Evolutionary conservation across 2,329 filamentous ascomycete genomes (phyloP), one percentile per base, ranked within the genome.

Genomic region (Aspergillaceae sp.): DNA sequence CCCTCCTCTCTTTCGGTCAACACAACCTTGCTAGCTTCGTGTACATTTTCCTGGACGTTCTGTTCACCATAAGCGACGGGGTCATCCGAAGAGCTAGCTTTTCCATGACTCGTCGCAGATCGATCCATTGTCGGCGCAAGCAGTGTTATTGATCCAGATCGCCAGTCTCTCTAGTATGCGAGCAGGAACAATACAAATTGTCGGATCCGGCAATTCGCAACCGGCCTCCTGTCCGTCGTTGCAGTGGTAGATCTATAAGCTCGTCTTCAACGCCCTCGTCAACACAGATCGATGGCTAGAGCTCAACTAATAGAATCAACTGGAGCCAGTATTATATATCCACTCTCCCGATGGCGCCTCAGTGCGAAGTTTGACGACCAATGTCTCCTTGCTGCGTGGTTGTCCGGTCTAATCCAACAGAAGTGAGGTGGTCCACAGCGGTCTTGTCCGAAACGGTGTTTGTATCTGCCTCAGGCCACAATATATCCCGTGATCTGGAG

Each of bases 21-120:
- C 27, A 33, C 27, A 11, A 41, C 41, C 40, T 47, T 40, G 4
- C 40, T 32, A 40, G 33, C n/a, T 2, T 46, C 37, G n/a, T 37
- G 41, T 6, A 42, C 45, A 5, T 32, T 7, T 4, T 9, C 10
- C 3, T 50, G 45, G 6, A 34, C 9, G 5, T 51, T 44, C n/a
- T 48, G 43, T 35, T 50, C 44, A 10, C 44, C 38, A 10, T 45
- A 10, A 5, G 40, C 30, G 28, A 38, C 35, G 5, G 47, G 41
- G 10, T 7, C 30, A 28, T 43, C 32, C 32, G 42, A 29, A 33
- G 38, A 29, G 43, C 9, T 33, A 19, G 29, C 33, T 7, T 28
- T 38, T 26, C 10, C 30, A 42, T 42, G 30, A 10, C 26, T 11
- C 28, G 28, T 10, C 19, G 36, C 30, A 29, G 40, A 32, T 29